phyloP scores from a whole-genome alignment of 2,329 filamentous ascomycete species.

The Tolypocladium sp. region DNA sequence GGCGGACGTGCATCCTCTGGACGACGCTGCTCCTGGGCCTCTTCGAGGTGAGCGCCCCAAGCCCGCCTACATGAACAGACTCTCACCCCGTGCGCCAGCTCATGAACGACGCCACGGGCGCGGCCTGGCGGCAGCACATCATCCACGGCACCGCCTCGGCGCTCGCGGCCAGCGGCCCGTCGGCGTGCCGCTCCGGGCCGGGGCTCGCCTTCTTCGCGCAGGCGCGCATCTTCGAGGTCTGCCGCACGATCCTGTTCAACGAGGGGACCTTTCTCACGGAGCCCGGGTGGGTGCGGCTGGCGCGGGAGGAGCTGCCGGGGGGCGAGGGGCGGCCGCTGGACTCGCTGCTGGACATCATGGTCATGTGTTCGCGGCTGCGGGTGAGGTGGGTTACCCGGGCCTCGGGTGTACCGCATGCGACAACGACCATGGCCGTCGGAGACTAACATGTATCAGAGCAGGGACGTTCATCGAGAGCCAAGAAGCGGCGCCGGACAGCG shows the following conservation, averaged over 20 bases:
- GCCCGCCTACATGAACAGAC: neutral
- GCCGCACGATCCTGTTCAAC: conserved; percentile 21
- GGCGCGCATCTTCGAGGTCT: conserved; percentile 19
- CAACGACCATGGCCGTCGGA: neutral
- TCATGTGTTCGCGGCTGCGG: conserved; percentile 18
- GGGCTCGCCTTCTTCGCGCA: conserved; percentile 7
- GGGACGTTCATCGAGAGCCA: neutral
- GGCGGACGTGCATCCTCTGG: conserved; percentile 16
- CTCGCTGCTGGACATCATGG: conserved; percentile 19
- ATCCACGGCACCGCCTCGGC: conserved; percentile 4
- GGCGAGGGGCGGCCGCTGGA: conserved; percentile 7
- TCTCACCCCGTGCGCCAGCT: neutral
- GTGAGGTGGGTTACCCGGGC: conserved; percentile 13
- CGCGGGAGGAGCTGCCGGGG: neutral
- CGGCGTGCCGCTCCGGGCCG: neutral
- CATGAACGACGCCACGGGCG: conserved; percentile 4
- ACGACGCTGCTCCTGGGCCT: conserved; percentile 22
- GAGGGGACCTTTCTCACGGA: conserved; percentile 8
- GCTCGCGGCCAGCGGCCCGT: conserved; percentile 1
- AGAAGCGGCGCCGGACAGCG: neutral
- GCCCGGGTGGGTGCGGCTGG: conserved; percentile 11
- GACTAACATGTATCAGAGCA: neutral
- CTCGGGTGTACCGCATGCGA: neutral
- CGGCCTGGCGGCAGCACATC: conserved; percentile 4
- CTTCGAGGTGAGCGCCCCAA: conserved; percentile 18